phyloP scores from a whole-genome alignment of 805 yeast genomes.

The Wickerhamiella siamensis region DNA sequence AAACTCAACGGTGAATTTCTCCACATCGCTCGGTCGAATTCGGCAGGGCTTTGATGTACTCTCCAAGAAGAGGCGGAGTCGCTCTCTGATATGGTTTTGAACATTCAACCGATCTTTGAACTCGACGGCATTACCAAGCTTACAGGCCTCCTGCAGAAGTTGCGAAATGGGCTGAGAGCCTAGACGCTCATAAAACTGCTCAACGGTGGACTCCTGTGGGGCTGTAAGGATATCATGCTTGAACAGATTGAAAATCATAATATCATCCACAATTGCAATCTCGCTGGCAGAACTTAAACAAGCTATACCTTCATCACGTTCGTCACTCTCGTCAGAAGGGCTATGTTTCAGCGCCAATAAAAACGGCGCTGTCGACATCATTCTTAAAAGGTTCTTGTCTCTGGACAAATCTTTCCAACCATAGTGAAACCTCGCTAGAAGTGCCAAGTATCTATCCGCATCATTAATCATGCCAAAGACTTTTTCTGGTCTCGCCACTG shows the following conservation, averaged over 20 bases:
- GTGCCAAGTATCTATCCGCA: constrained; percentile 13
- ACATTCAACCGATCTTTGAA: constrained; percentile 8
- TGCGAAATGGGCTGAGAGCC: constrained; percentile 22
- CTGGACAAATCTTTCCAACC: constrained; percentile 9
- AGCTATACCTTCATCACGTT: constrained; percentile 9
- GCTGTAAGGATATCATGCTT: constrained; percentile 21
- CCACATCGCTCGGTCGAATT: constrained; percentile 8
- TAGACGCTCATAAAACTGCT: constrained; percentile 20
- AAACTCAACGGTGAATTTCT: constrained; percentile 14
- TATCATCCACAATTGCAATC: constrained; percentile 26
- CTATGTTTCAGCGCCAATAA: constrained; percentile 18
- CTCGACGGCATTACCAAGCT: constrained; percentile 17
- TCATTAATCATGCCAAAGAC: constrained; percentile 18
- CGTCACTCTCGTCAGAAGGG: not conserved
- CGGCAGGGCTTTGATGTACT: constrained; percentile 15
- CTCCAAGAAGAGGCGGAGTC: constrained; percentile 22
- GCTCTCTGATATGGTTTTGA: constrained; percentile 21
- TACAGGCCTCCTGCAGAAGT: constrained; percentile 17
- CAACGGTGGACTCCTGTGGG: constrained; percentile 24
- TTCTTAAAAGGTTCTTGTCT: constrained; percentile 12
- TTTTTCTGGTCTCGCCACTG: constrained; percentile 18
- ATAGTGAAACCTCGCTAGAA: constrained; percentile 8
- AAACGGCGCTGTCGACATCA: constrained; percentile 20
- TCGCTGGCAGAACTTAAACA: constrained; percentile 19
- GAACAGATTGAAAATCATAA: constrained; percentile 25